Evolutionary conservation across 2,329 filamentous ascomycete species (phyloP).

Genomic region (Phialocephala sp.): DNA sequence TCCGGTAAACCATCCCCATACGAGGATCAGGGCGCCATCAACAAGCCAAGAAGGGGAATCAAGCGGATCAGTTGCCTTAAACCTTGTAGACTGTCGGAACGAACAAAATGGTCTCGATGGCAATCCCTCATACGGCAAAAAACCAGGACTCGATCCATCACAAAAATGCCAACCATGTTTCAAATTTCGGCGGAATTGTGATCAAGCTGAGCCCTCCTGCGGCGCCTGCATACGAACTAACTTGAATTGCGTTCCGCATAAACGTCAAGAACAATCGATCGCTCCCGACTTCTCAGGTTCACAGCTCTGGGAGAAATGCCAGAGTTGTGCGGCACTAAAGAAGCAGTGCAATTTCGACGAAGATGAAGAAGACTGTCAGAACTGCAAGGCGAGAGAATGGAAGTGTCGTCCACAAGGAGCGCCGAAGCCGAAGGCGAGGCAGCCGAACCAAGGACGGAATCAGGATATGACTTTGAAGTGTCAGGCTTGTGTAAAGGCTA

Average conservation of each 20-base stretch:
- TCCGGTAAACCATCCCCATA: neutral
- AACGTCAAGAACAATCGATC: neutral
- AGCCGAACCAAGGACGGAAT: neutral
- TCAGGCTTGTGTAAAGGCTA: neutral
- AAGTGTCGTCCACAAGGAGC: neutral
- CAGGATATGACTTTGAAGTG: neutral
- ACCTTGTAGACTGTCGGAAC: slow-evolving; percentile 1
- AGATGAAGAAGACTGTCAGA: neutral
- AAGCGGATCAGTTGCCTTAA: neutral
- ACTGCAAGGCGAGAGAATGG: slow-evolving; percentile 1
- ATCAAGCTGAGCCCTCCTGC: neutral
- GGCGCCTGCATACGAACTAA: neutral
- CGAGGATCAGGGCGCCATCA: neutral
- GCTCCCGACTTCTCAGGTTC: neutral
- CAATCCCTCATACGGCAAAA: neutral
- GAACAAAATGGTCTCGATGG: slow-evolving; percentile 5
- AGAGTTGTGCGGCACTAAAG: neutral
- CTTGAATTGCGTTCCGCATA: neutral
- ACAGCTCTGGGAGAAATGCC: slow-evolving; percentile 9
- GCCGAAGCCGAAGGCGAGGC: neutral
- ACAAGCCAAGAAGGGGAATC: neutral
- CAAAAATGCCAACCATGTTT: slow-evolving; percentile 3
- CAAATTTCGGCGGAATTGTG: neutral
- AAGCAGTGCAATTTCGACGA: neutral
- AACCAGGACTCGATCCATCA: neutral